Conservation (phyloP, 495 filamentous ascomycete genomes). For the Tuber indicum region DNA sequence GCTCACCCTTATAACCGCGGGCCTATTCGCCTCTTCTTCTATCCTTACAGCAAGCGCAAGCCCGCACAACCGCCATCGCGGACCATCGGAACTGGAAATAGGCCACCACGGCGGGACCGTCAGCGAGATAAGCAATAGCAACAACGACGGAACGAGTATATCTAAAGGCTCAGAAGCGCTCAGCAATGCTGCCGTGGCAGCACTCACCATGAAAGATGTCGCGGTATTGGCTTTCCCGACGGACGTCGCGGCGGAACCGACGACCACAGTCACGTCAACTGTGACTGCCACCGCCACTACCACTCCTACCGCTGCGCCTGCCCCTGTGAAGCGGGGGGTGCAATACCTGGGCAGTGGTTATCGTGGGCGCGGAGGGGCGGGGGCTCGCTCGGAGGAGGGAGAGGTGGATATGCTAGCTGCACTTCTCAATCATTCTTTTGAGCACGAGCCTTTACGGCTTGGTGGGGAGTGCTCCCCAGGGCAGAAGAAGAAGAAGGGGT, state of each 20-base stretch:
- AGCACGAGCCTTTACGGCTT: neutral
- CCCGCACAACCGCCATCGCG: neutral
- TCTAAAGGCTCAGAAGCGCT: neutral
- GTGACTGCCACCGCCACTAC: constrained; percentile 6
- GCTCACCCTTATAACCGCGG: neutral
- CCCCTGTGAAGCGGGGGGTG: constrained; percentile 10
- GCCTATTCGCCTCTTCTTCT: neutral
- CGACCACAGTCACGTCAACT: neutral
- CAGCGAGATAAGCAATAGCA: constrained; percentile 14
- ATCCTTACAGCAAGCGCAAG: neutral
- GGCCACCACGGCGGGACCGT: constrained; percentile 27
- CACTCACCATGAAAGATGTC: neutral
- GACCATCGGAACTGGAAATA: constrained; percentile 18
- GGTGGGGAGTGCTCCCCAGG: neutral
- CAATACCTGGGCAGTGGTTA: neutral
- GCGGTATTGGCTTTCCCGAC: neutral
- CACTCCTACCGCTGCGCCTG: neutral
- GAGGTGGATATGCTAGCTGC: constrained; percentile 8
- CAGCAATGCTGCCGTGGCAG: neutral
- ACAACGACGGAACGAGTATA: neutral
- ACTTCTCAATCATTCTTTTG: constrained; percentile 12
- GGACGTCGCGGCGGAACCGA: constrained; percentile 13
- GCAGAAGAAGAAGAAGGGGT: constrained; percentile 17
- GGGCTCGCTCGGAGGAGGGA: neutral
- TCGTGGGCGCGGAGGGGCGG: neutral